These are phyloP conservation scores for Amaranthus tricolor DNA, from an alignment of 179 eudicot genomes.

Conservation along the genomic window DNA sequence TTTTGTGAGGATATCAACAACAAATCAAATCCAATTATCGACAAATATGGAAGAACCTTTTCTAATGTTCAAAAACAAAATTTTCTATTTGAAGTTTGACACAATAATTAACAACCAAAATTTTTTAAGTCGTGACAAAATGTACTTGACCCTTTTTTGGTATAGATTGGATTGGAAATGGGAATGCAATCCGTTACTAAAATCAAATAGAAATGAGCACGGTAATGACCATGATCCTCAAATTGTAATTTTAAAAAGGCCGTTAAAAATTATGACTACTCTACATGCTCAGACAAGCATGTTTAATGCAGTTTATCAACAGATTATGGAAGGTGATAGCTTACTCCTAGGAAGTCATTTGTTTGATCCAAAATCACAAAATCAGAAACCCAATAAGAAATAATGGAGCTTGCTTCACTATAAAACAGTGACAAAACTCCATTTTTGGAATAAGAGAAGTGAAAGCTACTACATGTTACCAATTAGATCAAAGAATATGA, in stretches of 20 bases:
- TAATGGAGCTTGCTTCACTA: conserved; percentile 20
- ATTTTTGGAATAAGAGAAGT: not conserved
- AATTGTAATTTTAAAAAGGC: not conserved
- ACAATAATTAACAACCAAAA: not conserved
- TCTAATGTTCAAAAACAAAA: not conserved
- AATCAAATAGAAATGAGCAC: not conserved
- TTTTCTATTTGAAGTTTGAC: not conserved
- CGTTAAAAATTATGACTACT: not conserved
- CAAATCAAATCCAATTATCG: too few species aligned
- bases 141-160: not conserved
- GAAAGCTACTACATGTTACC: not conserved
- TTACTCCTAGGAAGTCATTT: conserved; percentile 22
- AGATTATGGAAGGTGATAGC: not conserved
- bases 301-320: not conserved
- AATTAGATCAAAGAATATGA: not conserved
- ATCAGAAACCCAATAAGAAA: conserved; percentile 16
- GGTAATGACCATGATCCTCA: not conserved
- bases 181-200: not conserved
- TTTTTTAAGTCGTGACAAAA: not conserved
- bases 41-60: not conserved
- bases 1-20: too few species aligned
- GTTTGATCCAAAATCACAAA: conserved; percentile 21
- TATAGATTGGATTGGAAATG: not conserved
- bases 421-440: not conserved
- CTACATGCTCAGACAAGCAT: conserved; percentile 3